These are phyloP conservation scores for Penicillium sp. DNA, from an alignment of 2,329 filamentous ascomycete species.

Conservation along the genomic window DNA sequence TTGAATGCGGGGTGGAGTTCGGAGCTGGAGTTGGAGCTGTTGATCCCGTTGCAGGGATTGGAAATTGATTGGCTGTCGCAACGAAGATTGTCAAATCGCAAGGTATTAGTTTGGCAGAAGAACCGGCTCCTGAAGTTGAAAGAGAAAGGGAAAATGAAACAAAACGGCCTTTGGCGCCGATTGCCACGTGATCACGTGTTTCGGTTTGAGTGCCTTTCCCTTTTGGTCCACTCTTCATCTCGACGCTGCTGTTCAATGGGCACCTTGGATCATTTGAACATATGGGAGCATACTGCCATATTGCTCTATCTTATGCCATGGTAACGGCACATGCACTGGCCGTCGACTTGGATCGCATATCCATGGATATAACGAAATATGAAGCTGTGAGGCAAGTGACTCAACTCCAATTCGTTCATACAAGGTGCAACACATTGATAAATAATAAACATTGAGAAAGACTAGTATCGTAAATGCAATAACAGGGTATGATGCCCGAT, in stretches of 20 bases:
- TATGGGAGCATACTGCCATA: too few relatives aligned
- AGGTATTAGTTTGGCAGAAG: conserved; percentile 16
- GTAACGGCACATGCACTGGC: too few relatives aligned
- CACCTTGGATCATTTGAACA: too few relatives aligned
- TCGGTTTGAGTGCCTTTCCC: background rate
- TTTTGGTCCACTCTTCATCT: background rate
- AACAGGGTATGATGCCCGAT: conserved; percentile 39
- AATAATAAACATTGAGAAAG: conserved; percentile 4
- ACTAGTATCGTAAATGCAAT: conserved; percentile 18
- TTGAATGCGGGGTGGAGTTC: conserved; percentile 23
- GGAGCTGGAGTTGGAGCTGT: conserved; percentile 15
- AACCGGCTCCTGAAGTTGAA: conserved; percentile 20
- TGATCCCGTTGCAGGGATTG: conserved; percentile 3
- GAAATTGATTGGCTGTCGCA: background rate
- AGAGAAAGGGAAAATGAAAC: conserved; percentile 7
- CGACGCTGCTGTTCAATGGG: too few relatives aligned
- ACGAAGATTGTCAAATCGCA: background rate
- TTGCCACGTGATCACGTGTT: conserved; percentile 19
- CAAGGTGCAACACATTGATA: background rate
- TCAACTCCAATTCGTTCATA: too few relatives aligned
- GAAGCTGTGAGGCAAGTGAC: too few relatives aligned
- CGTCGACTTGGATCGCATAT: too few relatives aligned
- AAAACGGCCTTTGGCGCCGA: background rate
- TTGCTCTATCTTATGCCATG: too few relatives aligned
- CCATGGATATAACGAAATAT: background rate